Percentiles rank a stretch among this genome's conserved stretches.
These are phyloP conservation scores for Avena eriantha DNA, from an alignment of 176 grass and related monocot species.

Conservation along the genomic window DNA sequence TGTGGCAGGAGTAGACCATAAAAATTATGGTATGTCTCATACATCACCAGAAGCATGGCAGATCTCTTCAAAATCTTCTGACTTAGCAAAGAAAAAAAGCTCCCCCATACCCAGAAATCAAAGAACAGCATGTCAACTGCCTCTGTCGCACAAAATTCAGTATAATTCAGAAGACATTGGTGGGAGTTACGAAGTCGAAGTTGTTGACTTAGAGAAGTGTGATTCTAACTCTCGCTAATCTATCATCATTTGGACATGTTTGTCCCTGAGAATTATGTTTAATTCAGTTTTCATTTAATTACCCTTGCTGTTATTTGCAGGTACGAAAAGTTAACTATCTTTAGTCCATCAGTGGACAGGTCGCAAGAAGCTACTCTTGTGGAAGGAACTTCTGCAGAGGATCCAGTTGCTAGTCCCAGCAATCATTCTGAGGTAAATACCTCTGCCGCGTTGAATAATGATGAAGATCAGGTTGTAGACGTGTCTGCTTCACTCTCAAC, in stretches of 20 bases:
- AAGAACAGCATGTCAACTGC: constrained; percentile 13
- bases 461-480: constrained; percentile 39
- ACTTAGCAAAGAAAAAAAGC: constrained; percentile 36
- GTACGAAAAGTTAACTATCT: constrained; percentile 49
- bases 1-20: constrained; percentile 30
- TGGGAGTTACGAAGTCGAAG: constrained; percentile 31
- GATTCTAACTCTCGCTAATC: constrained; percentile 55
- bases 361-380: constrained; percentile 29
- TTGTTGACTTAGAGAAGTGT: constrained; percentile 43
- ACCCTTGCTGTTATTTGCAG: constrained; percentile 43
- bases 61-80: constrained; percentile 32
- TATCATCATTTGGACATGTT: constrained; percentile 24
- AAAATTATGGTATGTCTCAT: constrained; percentile 34
- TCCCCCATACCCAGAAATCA: background rate
- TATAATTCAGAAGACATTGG: constrained; percentile 26
- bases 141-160: constrained; percentile 23
- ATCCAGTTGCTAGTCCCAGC: constrained; percentile 42
- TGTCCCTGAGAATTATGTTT: background rate
- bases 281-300: constrained; percentile 37
- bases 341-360: constrained; percentile 46
- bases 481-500: constrained; percentile 42
- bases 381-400: constrained; percentile 17
- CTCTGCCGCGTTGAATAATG: constrained; percentile 14
- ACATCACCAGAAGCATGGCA: constrained; percentile 35
- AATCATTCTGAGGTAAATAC: constrained; percentile 36